Evolutionary conservation across 2,329 filamentous ascomycete genomes (phyloP), one percentile per base, ranked within the genome.

Genomic region (Diaporthe sp.): DNA sequence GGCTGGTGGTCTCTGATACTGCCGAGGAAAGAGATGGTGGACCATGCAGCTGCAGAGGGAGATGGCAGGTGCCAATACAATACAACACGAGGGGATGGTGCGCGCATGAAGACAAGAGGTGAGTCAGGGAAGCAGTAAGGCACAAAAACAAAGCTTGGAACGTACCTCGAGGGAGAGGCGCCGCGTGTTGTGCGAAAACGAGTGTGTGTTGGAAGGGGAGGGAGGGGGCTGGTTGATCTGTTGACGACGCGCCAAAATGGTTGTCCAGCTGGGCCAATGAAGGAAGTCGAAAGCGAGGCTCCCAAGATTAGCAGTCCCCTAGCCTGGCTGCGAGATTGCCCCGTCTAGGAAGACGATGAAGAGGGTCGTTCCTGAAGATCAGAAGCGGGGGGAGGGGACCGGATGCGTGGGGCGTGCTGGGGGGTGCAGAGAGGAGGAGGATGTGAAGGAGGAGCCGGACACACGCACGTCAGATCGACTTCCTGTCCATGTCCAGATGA

Each of bases 281-380:
- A 55, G 71, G 71, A 73, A 65, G 71, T 73, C 51, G 71, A 65
- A n/a, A 44, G 31, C 58, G 58, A 65, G 47, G 31, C 47, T 22
- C 49, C 44, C 47, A 70, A 70, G 65, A 70, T 70, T 70, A 55
- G 22, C 31, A 34, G 65, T 65, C 39, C 47, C 28, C 49, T 65
- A 44, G 47, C 71, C 34, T 65, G 31, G 47, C 58, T 57, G n/a
- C 22, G 55, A 65, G 47, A 44, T 55, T 73, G 71, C 25, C 71
- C 47, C 34, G 49, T 65, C 44, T 13, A 63, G 25, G 55, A 47
- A 42, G 20, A 70, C 34, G 57, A 73, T 55, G 71, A n/a, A 70
- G 71, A 75, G 71, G 74, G 71, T 75, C 74, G 74, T 73, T 60
- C 74, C 74, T 75, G 74, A 73, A 42, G 74, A 58, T 68, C 60